Conservation (phyloP, 2,329 filamentous ascomycete species). For the Blastomyces silverae region DNA sequence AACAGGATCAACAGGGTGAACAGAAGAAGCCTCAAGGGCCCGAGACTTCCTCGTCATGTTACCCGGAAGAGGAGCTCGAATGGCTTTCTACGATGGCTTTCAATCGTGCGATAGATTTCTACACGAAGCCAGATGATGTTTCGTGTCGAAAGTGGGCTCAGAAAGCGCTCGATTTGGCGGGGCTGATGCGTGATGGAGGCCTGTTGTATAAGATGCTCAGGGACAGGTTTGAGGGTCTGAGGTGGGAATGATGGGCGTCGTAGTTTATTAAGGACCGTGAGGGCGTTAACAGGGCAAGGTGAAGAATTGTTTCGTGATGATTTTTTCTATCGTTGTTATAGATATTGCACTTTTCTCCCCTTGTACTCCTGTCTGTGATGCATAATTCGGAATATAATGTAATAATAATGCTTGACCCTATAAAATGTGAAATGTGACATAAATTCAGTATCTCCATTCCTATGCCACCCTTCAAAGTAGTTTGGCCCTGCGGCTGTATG, state of each 20-base stretch:
- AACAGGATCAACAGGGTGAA: constrained; percentile 15
- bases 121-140: constrained; percentile 30
- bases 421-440: no score
- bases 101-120: constrained; percentile 52
- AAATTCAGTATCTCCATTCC: background rate
- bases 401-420: background rate
- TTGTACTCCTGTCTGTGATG: background rate
- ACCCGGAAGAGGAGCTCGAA: constrained; percentile 51
- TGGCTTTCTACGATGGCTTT: constrained; percentile 52
- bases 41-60: constrained; percentile 30
- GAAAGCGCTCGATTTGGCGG: constrained; percentile 34
- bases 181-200: constrained; percentile 25
- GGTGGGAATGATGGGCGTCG: constrained; percentile 19
- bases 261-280: background rate
- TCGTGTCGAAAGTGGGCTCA: constrained; percentile 34
- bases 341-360: background rate
- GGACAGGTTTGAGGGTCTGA: constrained; percentile 28
- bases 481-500: background rate
- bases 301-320: background rate
- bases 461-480: background rate
- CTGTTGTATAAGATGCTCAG: constrained; percentile 26
- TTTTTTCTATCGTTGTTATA: background rate
- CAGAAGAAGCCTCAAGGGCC: constrained; percentile 31
- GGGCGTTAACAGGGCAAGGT: background rate
- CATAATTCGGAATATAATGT: background rate